Evolutionary conservation across 345 rosid species (phyloP), one percentile per base, ranked within the genome.

Genomic region (Aethionema arabicum): DNA sequence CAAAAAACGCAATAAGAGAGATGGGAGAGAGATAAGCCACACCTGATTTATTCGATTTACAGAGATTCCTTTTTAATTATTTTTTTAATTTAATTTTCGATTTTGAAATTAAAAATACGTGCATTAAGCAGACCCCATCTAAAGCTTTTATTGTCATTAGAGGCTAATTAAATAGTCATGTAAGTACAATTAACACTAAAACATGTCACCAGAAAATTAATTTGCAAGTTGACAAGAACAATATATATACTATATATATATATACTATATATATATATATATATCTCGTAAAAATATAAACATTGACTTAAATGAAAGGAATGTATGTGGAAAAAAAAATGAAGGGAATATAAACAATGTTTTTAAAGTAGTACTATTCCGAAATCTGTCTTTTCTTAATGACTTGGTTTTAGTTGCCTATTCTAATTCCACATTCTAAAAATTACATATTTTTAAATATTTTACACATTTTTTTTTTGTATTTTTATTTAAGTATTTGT

Each of bases 291-390:
- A 9, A 32, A 37, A 38, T 30, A n/a, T 27, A 40, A 40, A 6
- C 59, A 67, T 51, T 67, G 59, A 68, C 66, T 59, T 59, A 0
- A 40, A 32, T n/a, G n/a, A n/a, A n/a, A n/a, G n/a, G n/a, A n/a
- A n/a, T n/a, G n/a, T n/a, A n/a, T n/a, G n/a, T n/a, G n/a, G n/a
- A n/a, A n/a, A n/a, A n/a, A n/a, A n/a, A n/a, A n/a, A n/a, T n/a
- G n/a, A n/a, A 5, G 4, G 6, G 39, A 45, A 65, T 54, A 36
- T 16, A 7, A 8, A 53, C 32, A 11, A 63, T 40, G n/a, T n/a
- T n/a, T n/a, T n/a, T n/a, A n/a, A n/a, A n/a, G n/a, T n/a, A n/a
- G n/a, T n/a, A n/a, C n/a, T n/a, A n/a, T n/a, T n/a, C n/a, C n/a
- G n/a, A n/a, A n/a, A n/a, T 3, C 0, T 38, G 42, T 38, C 42